Percentiles rank a stretch among this genome's conserved stretches.
Conservation (phyloP, 306 rosid species). For the Vigna hirtella region DNA sequence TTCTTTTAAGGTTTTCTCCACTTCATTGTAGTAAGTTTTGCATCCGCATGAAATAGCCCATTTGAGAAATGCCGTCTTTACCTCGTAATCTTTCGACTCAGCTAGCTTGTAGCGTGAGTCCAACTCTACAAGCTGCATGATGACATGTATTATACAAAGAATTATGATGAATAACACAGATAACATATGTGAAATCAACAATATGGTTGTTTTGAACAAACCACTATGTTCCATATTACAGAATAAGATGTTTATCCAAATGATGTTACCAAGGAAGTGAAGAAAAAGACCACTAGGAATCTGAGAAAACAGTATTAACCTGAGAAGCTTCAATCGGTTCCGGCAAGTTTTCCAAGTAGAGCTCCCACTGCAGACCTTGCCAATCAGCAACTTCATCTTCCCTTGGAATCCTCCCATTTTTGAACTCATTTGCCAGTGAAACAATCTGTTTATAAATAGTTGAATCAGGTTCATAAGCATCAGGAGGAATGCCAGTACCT, state of each 20-base stretch:
- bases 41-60: constrained; percentile 69
- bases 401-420: constrained; percentile 76
- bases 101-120: constrained; percentile 78
- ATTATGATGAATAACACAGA: constrained; percentile 3
- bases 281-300: constrained; percentile 15
- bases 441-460: constrained; percentile 63
- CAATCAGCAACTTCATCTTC: constrained; percentile 93
- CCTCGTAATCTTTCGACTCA: constrained; percentile 82
- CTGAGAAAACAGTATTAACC: constrained; percentile 53
- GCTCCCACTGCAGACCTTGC: constrained; percentile 98
- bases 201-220: background rate
- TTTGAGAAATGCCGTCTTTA: constrained; percentile 84
- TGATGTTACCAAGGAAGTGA: constrained; percentile 7
- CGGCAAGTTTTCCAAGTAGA: constrained; percentile 89
- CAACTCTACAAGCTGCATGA: constrained; percentile 68
- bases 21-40: constrained; percentile 69
- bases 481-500: constrained; percentile 94
- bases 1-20: constrained; percentile 82
- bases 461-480: constrained; percentile 92
- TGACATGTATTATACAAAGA: background rate
- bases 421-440: constrained; percentile 73
- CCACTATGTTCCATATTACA: background rate
- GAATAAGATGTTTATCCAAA: constrained; percentile 2
- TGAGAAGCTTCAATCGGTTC: constrained; percentile 75
- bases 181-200: background rate